Evolutionary conservation across 2,329 filamentous ascomycete species (phyloP).

Genomic region (Malbranchea cinnamomea): DNA sequence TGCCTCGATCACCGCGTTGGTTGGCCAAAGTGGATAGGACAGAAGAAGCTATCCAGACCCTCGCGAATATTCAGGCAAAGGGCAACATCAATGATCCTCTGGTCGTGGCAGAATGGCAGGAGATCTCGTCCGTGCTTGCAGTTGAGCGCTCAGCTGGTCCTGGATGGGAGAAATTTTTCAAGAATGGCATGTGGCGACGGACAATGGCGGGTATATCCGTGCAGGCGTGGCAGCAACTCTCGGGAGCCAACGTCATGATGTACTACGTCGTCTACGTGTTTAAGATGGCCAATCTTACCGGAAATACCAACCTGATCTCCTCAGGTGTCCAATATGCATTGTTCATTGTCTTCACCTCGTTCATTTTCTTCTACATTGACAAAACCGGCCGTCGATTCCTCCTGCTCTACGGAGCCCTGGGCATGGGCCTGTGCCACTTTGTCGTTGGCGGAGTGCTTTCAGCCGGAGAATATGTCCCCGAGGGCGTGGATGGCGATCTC

Average conservation of each 20-base stretch:
- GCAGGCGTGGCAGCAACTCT: slow-evolving; percentile 41
- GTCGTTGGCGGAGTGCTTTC: slow-evolving; percentile 32
- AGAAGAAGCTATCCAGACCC: slow-evolving; percentile 44
- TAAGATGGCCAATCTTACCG: slow-evolving; percentile 22
- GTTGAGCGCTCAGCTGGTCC: slow-evolving; percentile 23
- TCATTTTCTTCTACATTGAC: slow-evolving; percentile 15
- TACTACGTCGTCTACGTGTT: slow-evolving; percentile 26
- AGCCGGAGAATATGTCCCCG: slow-evolving; percentile 28
- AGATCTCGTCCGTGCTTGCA: slow-evolving; percentile 33
- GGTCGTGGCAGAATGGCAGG: slow-evolving; percentile 48
- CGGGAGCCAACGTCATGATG: slow-evolving; percentile 26
- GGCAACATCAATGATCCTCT: slow-evolving; percentile 21
- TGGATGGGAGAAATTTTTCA: slow-evolving; percentile 31
- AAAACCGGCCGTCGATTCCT: slow-evolving; percentile 9
- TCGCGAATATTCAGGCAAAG: slow-evolving; percentile 43
- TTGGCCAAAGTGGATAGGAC: slow-evolving; percentile 38
- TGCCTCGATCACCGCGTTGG: slow-evolving; percentile 31
- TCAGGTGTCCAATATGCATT: slow-evolving; percentile 22
- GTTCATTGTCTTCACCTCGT: slow-evolving; percentile 17
- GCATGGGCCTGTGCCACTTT: slow-evolving; percentile 16
- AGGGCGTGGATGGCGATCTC: slow-evolving; percentile 30
- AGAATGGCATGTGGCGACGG: slow-evolving; percentile 44
- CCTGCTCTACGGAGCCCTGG: slow-evolving; percentile 10
- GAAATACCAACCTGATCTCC: slow-evolving; percentile 21
- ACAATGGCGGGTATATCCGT: slow-evolving; percentile 41